These are phyloP conservation scores for Trichoderma sp. DNA, from an alignment of 2,329 filamentous ascomycete genomes.

Conservation along the genomic window DNA sequence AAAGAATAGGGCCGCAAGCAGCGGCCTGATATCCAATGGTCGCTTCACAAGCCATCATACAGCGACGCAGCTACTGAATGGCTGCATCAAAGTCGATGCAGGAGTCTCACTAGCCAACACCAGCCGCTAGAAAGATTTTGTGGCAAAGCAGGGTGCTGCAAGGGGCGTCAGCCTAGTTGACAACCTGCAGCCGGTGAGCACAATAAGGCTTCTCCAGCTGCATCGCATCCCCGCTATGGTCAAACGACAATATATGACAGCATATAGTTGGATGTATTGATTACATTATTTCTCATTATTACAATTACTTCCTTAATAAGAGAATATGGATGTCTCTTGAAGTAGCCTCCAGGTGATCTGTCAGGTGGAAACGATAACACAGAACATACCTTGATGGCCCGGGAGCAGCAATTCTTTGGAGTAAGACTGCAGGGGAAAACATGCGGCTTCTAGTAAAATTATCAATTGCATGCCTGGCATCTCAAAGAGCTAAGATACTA, in stretches of 20 bases:
- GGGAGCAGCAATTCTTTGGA: not conserved
- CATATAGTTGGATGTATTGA: no score
- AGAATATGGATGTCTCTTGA: not conserved
- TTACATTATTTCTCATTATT: not conserved
- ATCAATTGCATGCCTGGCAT: not conserved
- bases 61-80: not conserved
- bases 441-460: not conserved
- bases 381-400: not conserved
- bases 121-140: not conserved
- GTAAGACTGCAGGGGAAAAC: not conserved
- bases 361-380: not conserved
- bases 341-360: not conserved
- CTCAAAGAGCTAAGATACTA: not conserved
- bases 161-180: not conserved
- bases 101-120: not conserved
- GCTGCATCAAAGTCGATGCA: not conserved
- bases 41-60: not conserved
- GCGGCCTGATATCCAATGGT: not conserved
- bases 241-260: no score
- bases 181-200: slow-evolving; percentile 9
- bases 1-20: not conserved
- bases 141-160: not conserved
- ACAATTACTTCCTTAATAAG: not conserved
- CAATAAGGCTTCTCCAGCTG: not conserved
- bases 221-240: not conserved